Evolutionary conservation across 306 rosid species (phyloP), one percentile per base, ranked within the genome.

Genomic region (Dicorynia guianensis): DNA sequence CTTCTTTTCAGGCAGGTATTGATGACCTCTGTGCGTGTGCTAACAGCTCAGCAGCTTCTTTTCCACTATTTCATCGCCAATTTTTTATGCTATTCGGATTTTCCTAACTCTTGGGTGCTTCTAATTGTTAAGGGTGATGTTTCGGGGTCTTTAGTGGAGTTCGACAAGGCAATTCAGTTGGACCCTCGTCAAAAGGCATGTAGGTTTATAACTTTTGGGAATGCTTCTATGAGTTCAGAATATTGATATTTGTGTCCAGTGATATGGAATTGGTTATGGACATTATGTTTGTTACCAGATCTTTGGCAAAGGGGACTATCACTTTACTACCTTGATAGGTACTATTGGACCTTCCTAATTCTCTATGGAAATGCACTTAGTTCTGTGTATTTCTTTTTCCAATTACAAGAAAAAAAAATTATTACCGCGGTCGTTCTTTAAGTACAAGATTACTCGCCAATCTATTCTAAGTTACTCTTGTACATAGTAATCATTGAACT

Each of bases 251-350:
- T 84, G 54, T 18, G 19, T 69, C 35, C 30, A 25, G 30, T 25
- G 30, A 25, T 25, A 25, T 77, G 52, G 69, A 81, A 35, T 68
- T 62, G 62, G 71, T 63, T 54, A 65, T 82, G 74, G 65, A 67
- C 69, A 20, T 72, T 69, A 52, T 83, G 63, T 19, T 78, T 80
- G 72, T 68, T 77, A 46, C 67, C 95, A 94, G 98, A 92, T 90
- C 96, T 94, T 82, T 94, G 98, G 98, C 97, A 94, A 81, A 94
- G 96, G 77, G 97, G 96, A 8, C 85, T 92, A 5, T 88, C 98
- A 55, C 93, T 92, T 67, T 94, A 94, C 90, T 94, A 90, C 71
- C 87, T 90, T 66, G 79, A 89, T 76, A 86, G 96, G 94, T 90
- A 90, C 84, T 80, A 52, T 25, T 25, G 30, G 30, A 25, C 30